Base-by-base conservation (phyloP, 2,329 filamentous ascomycete species). In the Ophiostoma tasmaniense region DNA sequence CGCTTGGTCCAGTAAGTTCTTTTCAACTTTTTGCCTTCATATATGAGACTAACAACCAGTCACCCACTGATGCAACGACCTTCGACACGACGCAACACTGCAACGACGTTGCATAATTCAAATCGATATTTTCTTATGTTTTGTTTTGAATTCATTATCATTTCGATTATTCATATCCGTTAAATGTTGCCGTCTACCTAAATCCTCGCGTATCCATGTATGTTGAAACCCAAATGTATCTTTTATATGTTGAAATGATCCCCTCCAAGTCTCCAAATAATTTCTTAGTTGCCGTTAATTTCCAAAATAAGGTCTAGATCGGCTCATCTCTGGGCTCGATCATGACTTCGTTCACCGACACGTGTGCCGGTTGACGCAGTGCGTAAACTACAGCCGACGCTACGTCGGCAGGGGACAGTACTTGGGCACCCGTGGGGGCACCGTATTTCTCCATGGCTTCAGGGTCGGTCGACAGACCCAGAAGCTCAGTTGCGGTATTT, bases 391-490 rank as follows among this genome's bases (percentile, higher is more conserved):
- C 91, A 13, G 89, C 84, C 13, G 81, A 82, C 0, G 91, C 91
- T 17, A 93, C 87, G 77, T 94, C 90, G 66, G 88, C 85, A 0
- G 90, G 81, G 72, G 89, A 85, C n/a, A 94, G 78, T 1, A 93
- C 88, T 82, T 90, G 87, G 0, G 90, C 90, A 0, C 90, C 91
- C 2, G 87, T 84, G 2, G 90, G 89, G 79, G 90, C 87, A 45
- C 90, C 91, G 74, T 87, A 93, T 77, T 92, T 90, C 83, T 92
- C 89, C 69, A 94, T 77, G 0, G 91, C 91, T 78, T 93, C 91
- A 3, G 81, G 76, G 75, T 94, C 91, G 0, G 89, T 92, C 2
- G 88, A 91, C 84, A 93, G 90, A 68, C 82, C 84, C 67, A 94
- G 78, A 39, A 94, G 80, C 69, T 91, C 90, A 0, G 91, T 93